Evolutionary conservation across 495 filamentous ascomycete genomes (phyloP).

Genomic region (Aspergillus coremiiformis): DNA sequence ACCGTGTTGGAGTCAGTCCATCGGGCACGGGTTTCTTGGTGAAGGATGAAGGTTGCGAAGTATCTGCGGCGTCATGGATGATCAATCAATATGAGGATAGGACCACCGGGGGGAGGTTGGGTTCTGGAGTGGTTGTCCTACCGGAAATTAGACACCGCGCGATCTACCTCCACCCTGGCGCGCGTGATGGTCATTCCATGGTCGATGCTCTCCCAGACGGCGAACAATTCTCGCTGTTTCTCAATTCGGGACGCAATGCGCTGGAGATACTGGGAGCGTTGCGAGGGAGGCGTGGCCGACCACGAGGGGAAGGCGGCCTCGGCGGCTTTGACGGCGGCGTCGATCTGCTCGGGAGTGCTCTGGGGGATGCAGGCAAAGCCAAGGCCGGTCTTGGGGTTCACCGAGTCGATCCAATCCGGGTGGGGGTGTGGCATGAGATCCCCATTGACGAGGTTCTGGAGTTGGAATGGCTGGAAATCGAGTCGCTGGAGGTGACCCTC

Average conservation of each 20-base stretch:
- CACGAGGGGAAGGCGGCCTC: constrained; percentile 11
- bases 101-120: too few relatives aligned
- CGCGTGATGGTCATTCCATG: constrained; percentile 14
- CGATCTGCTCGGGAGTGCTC: constrained; percentile 5
- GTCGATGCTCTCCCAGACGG: constrained; percentile 16
- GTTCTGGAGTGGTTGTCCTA: background rate
- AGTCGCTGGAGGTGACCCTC: background rate
- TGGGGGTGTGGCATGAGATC: background rate
- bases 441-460: constrained; percentile 13
- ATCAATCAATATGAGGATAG: too few relatives aligned
- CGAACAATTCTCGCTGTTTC: constrained; percentile 11
- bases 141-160: constrained; percentile 17
- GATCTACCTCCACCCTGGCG: constrained; percentile 15
- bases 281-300: constrained; percentile 7
- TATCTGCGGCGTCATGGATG: constrained; percentile 11
- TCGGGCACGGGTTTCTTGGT: constrained; percentile 15
- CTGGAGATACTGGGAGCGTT: constrained; percentile 9
- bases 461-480: constrained; percentile 1
- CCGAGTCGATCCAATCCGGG: constrained; percentile 7
- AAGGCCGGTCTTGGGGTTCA: constrained; percentile 13
- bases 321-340: constrained; percentile 11
- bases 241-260: constrained; percentile 8
- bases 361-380: constrained; percentile 4
- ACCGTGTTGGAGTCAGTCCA: constrained; percentile 7
- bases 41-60: constrained; percentile 17